Percentiles rank a stretch among this genome's conserved stretches.
Evolutionary conservation across 1,284 basidiomycete species (phyloP).

Genomic region (Ceratobasidium sp.): DNA sequence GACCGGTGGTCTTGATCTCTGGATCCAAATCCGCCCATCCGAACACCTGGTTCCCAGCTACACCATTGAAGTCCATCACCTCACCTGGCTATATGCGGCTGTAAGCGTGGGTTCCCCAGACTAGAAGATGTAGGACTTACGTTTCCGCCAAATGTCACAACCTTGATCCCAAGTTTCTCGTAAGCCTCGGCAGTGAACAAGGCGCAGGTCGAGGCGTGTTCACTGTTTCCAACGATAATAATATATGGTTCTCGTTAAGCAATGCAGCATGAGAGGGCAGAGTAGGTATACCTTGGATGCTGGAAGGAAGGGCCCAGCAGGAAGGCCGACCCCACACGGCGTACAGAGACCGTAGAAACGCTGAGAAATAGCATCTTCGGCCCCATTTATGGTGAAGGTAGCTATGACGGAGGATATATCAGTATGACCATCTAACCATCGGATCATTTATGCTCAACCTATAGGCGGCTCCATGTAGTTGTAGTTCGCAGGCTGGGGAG

Average conservation of each 20-base stretch:
- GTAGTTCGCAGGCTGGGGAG: slow-evolving; percentile 60
- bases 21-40: slow-evolving; percentile 74
- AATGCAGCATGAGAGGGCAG: neutral
- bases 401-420: neutral
- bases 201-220: slow-evolving; percentile 75
- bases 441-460: too few species aligned
- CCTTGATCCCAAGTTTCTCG: slow-evolving; percentile 69
- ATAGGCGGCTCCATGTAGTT: slow-evolving; percentile 67
- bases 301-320: slow-evolving; percentile 66
- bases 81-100: slow-evolving; percentile 59
- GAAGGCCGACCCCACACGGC: slow-evolving; percentile 63
- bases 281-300: slow-evolving; percentile 59
- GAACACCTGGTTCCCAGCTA: slow-evolving; percentile 75
- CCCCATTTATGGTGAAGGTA: slow-evolving; percentile 4
- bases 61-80: slow-evolving; percentile 70
- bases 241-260: slow-evolving; percentile 53
- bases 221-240: slow-evolving; percentile 61
- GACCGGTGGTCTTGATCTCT: slow-evolving; percentile 72
- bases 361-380: slow-evolving; percentile 10
- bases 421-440: neutral
- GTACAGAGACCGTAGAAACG: slow-evolving; percentile 57
- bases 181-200: slow-evolving; percentile 75
- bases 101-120: neutral
- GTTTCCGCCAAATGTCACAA: slow-evolving; percentile 71
- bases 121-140: neutral